phyloP scores from a whole-genome alignment of 345 rosid genomes.

The Eucalyptus melliodora region DNA sequence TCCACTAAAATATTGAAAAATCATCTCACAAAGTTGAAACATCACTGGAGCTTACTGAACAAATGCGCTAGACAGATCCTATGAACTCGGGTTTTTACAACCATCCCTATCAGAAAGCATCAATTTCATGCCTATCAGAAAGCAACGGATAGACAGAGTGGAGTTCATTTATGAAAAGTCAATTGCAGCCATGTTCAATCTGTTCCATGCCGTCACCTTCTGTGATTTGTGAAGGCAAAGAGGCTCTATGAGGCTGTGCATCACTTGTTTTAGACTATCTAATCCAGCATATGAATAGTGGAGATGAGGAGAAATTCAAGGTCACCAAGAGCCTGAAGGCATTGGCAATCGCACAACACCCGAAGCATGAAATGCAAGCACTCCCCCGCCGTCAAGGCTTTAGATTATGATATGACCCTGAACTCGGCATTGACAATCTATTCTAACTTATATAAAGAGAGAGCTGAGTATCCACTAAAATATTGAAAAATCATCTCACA shows the following conservation, averaged over 20 bases:
- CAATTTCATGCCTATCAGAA: too few species aligned
- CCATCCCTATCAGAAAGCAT: too few species aligned
- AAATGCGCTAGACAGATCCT: too few species aligned
- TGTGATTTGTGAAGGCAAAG: not conserved
- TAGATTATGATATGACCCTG: not conserved
- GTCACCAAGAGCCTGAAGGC: not conserved
- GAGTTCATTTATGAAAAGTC: not conserved
- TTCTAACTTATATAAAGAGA: not conserved
- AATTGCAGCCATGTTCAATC: not conserved
- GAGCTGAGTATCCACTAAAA: not conserved
- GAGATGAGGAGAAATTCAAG: not conserved
- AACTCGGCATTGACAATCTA: not conserved
- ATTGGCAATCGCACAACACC: not conserved
- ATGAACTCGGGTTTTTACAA: too few species aligned
- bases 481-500: not conserved
- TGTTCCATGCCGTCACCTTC: not conserved
- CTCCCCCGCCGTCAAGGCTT: not conserved
- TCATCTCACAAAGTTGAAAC: too few species aligned
- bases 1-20: too few species aligned
- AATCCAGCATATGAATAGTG: not conserved
- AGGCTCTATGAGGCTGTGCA: not conserved
- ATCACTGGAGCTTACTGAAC: too few species aligned
- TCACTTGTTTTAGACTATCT: not conserved
- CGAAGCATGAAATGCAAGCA: not conserved
- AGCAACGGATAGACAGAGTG: not conserved